These are phyloP conservation scores for Aspergillus diversus DNA, from an alignment of 495 filamentous ascomycete genomes.

Conservation along the genomic window DNA sequence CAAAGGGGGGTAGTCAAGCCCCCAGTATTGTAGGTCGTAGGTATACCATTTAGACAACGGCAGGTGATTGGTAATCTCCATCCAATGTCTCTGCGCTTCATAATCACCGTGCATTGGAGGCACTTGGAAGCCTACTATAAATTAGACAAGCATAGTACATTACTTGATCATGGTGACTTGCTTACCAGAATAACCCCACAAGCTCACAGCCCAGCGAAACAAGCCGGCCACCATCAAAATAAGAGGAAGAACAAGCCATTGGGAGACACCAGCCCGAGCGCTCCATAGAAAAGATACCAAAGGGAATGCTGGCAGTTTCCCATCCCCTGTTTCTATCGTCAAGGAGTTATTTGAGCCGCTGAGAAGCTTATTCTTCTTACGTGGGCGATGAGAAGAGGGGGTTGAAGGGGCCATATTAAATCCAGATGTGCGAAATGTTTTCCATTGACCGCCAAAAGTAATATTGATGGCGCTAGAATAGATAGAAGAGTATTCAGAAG, in stretches of 20 bases:
- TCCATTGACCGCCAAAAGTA: conserved; percentile 31
- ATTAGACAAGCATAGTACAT: conserved; percentile 22
- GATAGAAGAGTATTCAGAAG: no score
- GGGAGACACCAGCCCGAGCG: conserved; percentile 76
- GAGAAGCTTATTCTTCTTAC: conserved; percentile 60
- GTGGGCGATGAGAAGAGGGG: conserved; percentile 56
- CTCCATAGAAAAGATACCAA: conserved; percentile 92
- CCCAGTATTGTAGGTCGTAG: conserved; percentile 96
- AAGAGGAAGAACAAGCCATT: conserved; percentile 90
- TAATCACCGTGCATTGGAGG: conserved; percentile 97
- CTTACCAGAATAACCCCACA: conserved; percentile 94
- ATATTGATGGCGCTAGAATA: no score
- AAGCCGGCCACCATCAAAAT: conserved; percentile 89
- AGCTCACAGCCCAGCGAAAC: conserved; percentile 86
- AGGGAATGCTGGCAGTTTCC: conserved; percentile 69
- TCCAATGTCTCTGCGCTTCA: conserved; percentile 97
- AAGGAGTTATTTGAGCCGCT: conserved; percentile 57
- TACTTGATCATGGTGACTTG: neutral
- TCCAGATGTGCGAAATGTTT: conserved; percentile 18
- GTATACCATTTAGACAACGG: conserved; percentile 96
- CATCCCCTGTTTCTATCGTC: conserved; percentile 44
- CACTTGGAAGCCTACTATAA: conserved; percentile 65
- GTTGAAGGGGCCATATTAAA: conserved; percentile 37
- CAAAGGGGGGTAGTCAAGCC: conserved; percentile 94
- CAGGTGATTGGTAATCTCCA: conserved; percentile 90